Base-by-base conservation (phyloP, 495 filamentous ascomycete species). In the Xanthoparmelia taractica region DNA sequence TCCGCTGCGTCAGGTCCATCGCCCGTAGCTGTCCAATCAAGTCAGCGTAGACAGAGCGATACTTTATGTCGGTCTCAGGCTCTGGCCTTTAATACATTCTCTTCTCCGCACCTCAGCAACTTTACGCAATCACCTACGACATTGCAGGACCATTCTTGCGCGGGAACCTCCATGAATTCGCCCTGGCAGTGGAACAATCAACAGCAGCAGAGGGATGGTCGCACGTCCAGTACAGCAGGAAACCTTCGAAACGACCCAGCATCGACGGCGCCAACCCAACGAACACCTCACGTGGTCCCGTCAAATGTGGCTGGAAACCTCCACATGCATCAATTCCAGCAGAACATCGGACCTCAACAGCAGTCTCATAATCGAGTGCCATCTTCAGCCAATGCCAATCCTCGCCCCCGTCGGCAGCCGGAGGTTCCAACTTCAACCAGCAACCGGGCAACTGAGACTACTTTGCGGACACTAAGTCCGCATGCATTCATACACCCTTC, bases 101-200 rank as follows among this genome's bases (percentile, higher is more conserved):
- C 54, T 34, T 52, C 59, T n/a, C 37, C 63, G 27, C 60, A 56
- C 20, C 25, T 29, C 12, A 23, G 25, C 50, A 17, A 31, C n/a
- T 43, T 57, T 40, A 41, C 38, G 15, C 60, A 63, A 27, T 62
- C 48, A 3, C 10, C 60, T 15, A 56, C 36, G n/a, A 27, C 23
- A 25, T 37, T 29, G 27, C 60, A 48, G 25, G 63, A 47, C 36
- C 56, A 38, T 31, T 33, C 5, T 18, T 45, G 47, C 12, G 43
- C 57, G 25, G 33, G 25, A 1, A 4, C 12, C 33, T 41, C 25
- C 12, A 43, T 54, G 10, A 34, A 62, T 18, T 31, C 23, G 2
- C 8, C 20, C 40, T 36, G 45, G 23, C 57, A 56, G 41, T 2
- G 40, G 31, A 43, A 17, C 3, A 27, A 45, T 12, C 57, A 20